Conservation (phyloP, 2,329 filamentous ascomycete genomes). For the Stagonosporopsis vannaccii region DNA sequence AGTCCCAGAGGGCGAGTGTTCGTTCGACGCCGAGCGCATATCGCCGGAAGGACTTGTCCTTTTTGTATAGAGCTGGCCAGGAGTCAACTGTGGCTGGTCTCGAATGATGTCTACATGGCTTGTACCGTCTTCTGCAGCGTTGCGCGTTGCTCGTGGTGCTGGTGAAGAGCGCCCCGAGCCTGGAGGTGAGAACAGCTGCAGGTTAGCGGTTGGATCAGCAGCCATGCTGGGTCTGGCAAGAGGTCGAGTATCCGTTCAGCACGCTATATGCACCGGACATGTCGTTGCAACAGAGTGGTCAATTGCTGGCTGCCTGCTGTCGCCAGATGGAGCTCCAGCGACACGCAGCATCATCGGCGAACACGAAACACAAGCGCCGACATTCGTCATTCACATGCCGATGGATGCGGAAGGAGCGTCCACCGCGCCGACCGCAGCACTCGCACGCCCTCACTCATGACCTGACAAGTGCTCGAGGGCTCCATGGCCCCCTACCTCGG, state of each 20-base stretch:
- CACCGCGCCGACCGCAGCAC: slow-evolving; percentile 14
- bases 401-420: slow-evolving; percentile 22
- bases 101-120: slow-evolving; percentile 7
- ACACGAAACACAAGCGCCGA: slow-evolving; percentile 20
- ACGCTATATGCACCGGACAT: slow-evolving; percentile 37
- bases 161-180: slow-evolving; percentile 85
- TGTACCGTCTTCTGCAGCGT: slow-evolving; percentile 79
- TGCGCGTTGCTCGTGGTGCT: slow-evolving; percentile 77
- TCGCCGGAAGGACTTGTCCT: slow-evolving; percentile 77
- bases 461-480: slow-evolving; percentile 1
- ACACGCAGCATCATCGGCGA: slow-evolving; percentile 27
- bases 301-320: slow-evolving; percentile 29
- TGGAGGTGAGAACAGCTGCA: slow-evolving; percentile 68
- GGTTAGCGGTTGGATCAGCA: slow-evolving; percentile 46
- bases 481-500: slow-evolving; percentile 7
- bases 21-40: slow-evolving; percentile 90
- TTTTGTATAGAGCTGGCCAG: slow-evolving; percentile 62
- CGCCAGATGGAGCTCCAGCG: slow-evolving; percentile 13
- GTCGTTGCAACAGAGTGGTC: slow-evolving; percentile 26
- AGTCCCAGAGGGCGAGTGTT: slow-evolving; percentile 88
- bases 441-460: slow-evolving; percentile 2
- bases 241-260: slow-evolving; percentile 23
- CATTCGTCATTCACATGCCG: slow-evolving; percentile 26
- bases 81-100: slow-evolving; percentile 6
- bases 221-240: slow-evolving; percentile 46